Evolutionary conservation across 1,284 basidiomycete genomes (phyloP), one percentile per base, ranked within the genome.

Genomic region (Exobasidium cylindrosporum): DNA sequence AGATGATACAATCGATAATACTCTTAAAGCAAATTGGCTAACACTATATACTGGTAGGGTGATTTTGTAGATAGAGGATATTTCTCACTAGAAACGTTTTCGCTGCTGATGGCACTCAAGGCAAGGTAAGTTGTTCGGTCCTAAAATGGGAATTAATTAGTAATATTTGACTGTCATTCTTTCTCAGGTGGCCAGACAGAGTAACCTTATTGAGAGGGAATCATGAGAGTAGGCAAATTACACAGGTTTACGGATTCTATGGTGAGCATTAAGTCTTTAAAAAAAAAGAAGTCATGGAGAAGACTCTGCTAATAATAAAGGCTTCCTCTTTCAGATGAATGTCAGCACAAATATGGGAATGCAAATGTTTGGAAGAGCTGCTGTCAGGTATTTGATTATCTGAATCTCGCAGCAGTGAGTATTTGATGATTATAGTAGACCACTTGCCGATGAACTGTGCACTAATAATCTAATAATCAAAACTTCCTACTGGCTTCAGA

Each of bases 31-130:
- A n/a, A n/a, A n/a, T n/a, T n/a, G n/a, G n/a, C n/a, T n/a, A n/a
- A n/a, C n/a, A n/a, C n/a, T n/a, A n/a, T n/a, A n/a, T n/a, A n/a
- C n/a, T n/a, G n/a, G n/a, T n/a, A 95, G 92, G 94, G 94, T 58
- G 94, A 97, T 81, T 97, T 97, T 82, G 94, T 97, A 40, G 95
- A 97, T 82, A 85, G 94, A 65, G 95, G 95, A 11, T 92, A 96
- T 81, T 97, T 97, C 79, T 92, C 89, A 76, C 82, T 97, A n/a
- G 94, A 97, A 82, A 97, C 94, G 0, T 88, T 97, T 7, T 94
- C 92, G 11, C 81, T 97, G 61, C 80, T 97, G 46, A 82, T 97
- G 62, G 91, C 89, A 0, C 84, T 95, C 65, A 97, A 97, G 81
- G 94, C 92, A 50, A 86, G 91, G 35, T 40, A 17, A 40, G 17